Percentiles rank a stretch among this genome's conserved stretches.
phyloP scores from a whole-genome alignment of 2,329 filamentous ascomycete species.

The Penicillium sp. region DNA sequence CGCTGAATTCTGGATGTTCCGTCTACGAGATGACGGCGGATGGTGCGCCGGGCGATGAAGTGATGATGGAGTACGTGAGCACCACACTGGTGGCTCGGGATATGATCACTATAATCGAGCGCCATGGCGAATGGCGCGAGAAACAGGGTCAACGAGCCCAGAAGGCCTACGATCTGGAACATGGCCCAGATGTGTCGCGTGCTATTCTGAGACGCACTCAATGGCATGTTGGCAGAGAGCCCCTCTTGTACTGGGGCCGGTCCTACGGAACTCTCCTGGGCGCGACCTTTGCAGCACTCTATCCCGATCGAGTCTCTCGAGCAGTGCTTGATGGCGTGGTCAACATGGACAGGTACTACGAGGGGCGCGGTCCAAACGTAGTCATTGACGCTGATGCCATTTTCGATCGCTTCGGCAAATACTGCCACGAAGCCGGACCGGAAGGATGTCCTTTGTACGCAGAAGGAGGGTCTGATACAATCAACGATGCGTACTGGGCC shows the following conservation, averaged over 20 bases:
- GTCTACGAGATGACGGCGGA: constrained; percentile 24
- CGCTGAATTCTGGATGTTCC: constrained; percentile 40
- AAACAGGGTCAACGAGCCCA: constrained; percentile 36
- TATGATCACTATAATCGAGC: constrained; percentile 44
- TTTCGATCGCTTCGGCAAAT: constrained; percentile 38
- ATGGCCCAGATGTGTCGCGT: constrained; percentile 27
- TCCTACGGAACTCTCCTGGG: constrained; percentile 54
- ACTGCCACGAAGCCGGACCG: constrained; percentile 37
- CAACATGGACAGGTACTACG: constrained; percentile 42
- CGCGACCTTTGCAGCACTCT: constrained; percentile 52
- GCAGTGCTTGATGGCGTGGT: constrained; percentile 43
- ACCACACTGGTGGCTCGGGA: constrained; percentile 41
- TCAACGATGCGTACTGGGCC: constrained; percentile 30
- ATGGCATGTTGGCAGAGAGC: constrained; percentile 37
- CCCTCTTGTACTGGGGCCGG: constrained; percentile 47
- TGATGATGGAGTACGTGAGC: constrained; percentile 39
- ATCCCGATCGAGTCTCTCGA: constrained; percentile 43
- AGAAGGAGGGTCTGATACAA: constrained; percentile 32
- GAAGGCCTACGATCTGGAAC: constrained; percentile 14
- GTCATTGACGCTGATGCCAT: constrained; percentile 42
- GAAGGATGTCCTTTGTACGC: constrained; percentile 37
- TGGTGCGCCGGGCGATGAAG: constrained; percentile 23
- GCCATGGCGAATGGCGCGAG: constrained; percentile 45
- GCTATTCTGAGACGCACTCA: constrained; percentile 31
- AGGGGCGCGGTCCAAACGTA: constrained; percentile 28